Percentiles rank a stretch among this genome's conserved stretches.
Conservation (phyloP, 148 eudicot genomes). For the Chenopodium berlandieri region DNA sequence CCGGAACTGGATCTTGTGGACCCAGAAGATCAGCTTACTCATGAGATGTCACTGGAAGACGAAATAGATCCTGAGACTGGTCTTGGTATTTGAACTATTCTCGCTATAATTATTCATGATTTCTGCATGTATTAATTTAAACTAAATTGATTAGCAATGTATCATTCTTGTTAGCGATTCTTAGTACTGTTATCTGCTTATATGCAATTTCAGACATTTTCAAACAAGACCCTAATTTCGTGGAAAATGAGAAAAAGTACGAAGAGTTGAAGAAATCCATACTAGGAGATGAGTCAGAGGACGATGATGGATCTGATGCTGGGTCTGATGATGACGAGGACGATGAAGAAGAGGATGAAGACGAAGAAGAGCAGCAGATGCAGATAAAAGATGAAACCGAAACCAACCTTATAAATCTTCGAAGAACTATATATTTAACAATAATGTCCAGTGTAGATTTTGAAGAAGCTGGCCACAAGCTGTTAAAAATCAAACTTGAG, state of each 20-base stretch:
- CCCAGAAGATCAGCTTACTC: slow-evolving; percentile 87
- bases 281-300: slow-evolving; percentile 90
- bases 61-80: slow-evolving; percentile 72
- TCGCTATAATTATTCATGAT: neutral
- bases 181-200: slow-evolving; percentile 7
- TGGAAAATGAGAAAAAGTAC: slow-evolving; percentile 72
- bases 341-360: slow-evolving; percentile 67
- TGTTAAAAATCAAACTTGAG: slow-evolving; percentile 88
- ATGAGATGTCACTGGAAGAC: slow-evolving; percentile 72
- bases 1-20: slow-evolving; percentile 94
- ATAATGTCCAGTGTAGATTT: slow-evolving; percentile 99
- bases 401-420: slow-evolving; percentile 89
- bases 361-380: slow-evolving; percentile 79
- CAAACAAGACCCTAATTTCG: slow-evolving; percentile 72
- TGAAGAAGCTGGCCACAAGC: slow-evolving; percentile 98
- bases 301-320: slow-evolving; percentile 61
- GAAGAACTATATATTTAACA: slow-evolving; percentile 89
- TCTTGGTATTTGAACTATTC: slow-evolving; percentile 49
- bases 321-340: slow-evolving; percentile 76
- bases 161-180: neutral
- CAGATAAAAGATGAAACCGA: slow-evolving; percentile 80
- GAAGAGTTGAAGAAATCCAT: slow-evolving; percentile 81
- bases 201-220: slow-evolving; percentile 59
- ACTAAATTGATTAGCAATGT: neutral
- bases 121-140: slow-evolving; percentile 3